Conservation (phyloP, 1,284 basidiomycete species). For the Rhodotorula sp. region DNA sequence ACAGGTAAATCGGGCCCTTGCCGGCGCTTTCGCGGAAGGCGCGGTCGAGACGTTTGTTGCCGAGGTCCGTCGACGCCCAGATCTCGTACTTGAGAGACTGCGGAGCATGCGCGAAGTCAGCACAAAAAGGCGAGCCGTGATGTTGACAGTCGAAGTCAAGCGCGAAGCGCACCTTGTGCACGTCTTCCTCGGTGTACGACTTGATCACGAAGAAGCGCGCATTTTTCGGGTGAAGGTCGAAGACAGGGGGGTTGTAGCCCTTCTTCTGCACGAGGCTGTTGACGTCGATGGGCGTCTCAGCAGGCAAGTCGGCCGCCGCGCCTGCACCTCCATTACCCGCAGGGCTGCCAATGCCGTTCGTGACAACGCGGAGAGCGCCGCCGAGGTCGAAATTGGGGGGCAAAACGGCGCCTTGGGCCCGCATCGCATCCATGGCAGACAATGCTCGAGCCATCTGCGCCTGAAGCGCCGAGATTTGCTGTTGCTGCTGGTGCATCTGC, state of each 20-base stretch:
- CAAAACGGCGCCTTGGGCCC: conserved; percentile 19
- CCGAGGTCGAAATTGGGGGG: conserved; percentile 10
- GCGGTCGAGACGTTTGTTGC: conserved; percentile 91
- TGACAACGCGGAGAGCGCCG: background rate
- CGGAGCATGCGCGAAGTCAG: background rate
- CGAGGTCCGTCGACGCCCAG: conserved; percentile 92
- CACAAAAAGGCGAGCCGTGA: conserved; percentile 61
- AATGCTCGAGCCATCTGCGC: conserved; percentile 34
- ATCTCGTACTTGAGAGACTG: conserved; percentile 60
- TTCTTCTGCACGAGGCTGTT: conserved; percentile 78
- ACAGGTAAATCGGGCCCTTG: conserved; percentile 86
- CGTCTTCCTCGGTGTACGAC: conserved; percentile 95
- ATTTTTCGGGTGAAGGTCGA: conserved; percentile 74
- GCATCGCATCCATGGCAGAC: conserved; percentile 34
- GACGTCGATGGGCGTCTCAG: conserved; percentile 61
- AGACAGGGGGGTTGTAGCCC: conserved; percentile 83
- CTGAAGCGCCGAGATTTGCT: conserved; percentile 35
- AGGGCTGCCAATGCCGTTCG: too few species aligned
- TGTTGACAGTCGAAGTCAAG: rapidly evolving
- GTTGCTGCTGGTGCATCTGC: conserved; percentile 33
- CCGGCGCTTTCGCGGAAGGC: conserved; percentile 88
- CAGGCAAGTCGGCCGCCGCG: background rate
- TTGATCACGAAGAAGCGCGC: conserved; percentile 96
- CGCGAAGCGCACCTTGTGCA: conserved; percentile 64
- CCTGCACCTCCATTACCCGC: background rate